A percentile compares a stretch with the other conserved stretches of the same genome.
phyloP scores from a whole-genome alignment of 768 basidiomycete genomes.

The Amanita rubescens region DNA sequence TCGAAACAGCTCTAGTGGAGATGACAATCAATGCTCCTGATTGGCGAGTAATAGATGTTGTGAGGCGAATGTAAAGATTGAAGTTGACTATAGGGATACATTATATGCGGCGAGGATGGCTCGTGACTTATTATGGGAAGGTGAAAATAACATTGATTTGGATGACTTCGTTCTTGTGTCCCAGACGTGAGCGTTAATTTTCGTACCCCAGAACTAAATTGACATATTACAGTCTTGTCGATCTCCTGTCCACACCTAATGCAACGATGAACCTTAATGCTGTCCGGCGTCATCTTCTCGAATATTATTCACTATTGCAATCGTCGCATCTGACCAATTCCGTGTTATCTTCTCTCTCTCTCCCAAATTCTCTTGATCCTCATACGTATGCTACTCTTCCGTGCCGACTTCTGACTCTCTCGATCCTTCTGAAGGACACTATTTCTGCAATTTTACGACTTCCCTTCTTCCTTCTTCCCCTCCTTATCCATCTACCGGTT shows the following conservation, averaged over 20 bases:
- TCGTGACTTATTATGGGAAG: constrained; percentile 86
- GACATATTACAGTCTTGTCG: constrained; percentile 57
- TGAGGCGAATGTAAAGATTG: neutral
- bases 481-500: constrained; percentile 76
- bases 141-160: constrained; percentile 66
- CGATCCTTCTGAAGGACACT: constrained; percentile 72
- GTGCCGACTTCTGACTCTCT: constrained; percentile 73
- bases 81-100: constrained; percentile 58
- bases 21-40: constrained; percentile 89
- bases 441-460: constrained; percentile 62
- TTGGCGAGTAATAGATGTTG: constrained; percentile 53
- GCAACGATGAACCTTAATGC: constrained; percentile 50
- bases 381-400: constrained; percentile 68
- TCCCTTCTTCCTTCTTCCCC: constrained; percentile 85
- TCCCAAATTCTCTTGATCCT: constrained; percentile 81
- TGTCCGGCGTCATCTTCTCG: constrained; percentile 65
- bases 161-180: constrained; percentile 79
- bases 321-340: constrained; percentile 80
- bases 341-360: constrained; percentile 74
- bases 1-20: constrained; percentile 64
- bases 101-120: constrained; percentile 90
- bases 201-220: constrained; percentile 1
- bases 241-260: constrained; percentile 72
- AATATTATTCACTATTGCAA: constrained; percentile 83
- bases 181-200: constrained; percentile 67